phyloP scores from a whole-genome alignment of 116 monocot genomes.

The Cymodocea nodosa region DNA sequence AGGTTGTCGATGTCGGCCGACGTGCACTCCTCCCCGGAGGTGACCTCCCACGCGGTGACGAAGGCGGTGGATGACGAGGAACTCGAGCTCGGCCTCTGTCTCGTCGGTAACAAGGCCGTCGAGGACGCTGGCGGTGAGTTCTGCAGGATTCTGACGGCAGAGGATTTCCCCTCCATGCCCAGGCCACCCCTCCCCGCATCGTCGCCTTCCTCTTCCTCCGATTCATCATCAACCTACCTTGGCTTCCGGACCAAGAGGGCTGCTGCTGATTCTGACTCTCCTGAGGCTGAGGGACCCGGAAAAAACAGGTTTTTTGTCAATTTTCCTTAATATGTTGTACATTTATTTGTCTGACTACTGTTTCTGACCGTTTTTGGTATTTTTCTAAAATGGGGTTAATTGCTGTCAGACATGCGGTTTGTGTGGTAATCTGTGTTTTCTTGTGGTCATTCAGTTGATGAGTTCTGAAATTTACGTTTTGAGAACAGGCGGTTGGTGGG shows the following conservation, averaged over 20 bases:
- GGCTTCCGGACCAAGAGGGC: too few relatives aligned
- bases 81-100: too few relatives aligned
- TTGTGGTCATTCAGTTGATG: not conserved
- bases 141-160: slow-evolving; percentile 17
- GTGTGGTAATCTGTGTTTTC: not conserved
- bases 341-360: too few relatives aligned
- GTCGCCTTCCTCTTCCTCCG: slow-evolving; percentile 1
- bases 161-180: slow-evolving; percentile 11
- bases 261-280: not conserved
- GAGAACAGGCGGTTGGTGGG: slow-evolving; percentile 51
- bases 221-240: slow-evolving; percentile 14
- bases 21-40: too few relatives aligned
- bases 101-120: not conserved
- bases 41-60: too few relatives aligned
- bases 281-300: not conserved
- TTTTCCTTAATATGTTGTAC: too few relatives aligned
- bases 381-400: too few relatives aligned
- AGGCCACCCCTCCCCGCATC: not conserved
- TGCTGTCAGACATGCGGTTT: not conserved
- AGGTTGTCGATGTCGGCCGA: too few relatives aligned
- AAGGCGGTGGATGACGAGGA: too few relatives aligned
- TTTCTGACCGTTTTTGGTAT: too few relatives aligned
- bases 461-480: not conserved
- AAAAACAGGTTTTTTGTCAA: too few relatives aligned
- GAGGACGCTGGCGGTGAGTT: not conserved